Percentiles rank a stretch among this genome's conserved stretches.
Evolutionary conservation across 352 stramenopile genomes (phyloP).

Genomic region (Globisporangium irregulare): DNA sequence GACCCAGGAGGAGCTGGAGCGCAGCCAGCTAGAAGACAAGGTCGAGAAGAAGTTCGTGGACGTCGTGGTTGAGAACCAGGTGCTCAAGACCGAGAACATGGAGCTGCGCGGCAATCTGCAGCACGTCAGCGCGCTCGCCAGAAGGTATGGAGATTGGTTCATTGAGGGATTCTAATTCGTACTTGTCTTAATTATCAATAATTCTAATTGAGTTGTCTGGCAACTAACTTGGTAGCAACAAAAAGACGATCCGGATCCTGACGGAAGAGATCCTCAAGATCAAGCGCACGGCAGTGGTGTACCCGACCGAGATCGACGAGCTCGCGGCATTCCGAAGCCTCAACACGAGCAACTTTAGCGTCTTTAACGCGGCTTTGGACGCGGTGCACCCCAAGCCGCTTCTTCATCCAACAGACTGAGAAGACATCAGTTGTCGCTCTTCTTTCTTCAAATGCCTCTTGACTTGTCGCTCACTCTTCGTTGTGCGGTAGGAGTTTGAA

Average conservation of each 20-base stretch:
- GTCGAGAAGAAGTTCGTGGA: slow-evolving; percentile 40
- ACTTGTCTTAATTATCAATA: background rate
- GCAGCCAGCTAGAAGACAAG: slow-evolving; percentile 29
- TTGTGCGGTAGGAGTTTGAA: too few species aligned
- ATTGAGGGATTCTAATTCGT: background rate
- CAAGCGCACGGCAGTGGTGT: slow-evolving; percentile 25
- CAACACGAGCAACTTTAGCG: background rate
- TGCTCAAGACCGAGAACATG: slow-evolving; percentile 36
- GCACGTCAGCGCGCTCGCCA: slow-evolving; percentile 13
- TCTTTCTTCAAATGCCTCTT: background rate
- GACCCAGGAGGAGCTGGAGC: slow-evolving; percentile 22
- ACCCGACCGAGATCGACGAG: slow-evolving; percentile 14
- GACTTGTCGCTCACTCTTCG: background rate
- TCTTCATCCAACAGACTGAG: background rate
- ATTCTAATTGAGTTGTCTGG: background rate
- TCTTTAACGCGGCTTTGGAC: background rate
- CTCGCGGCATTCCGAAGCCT: slow-evolving; percentile 4
- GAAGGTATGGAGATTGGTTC: slow-evolving; percentile 10
- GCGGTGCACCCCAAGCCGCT: background rate
- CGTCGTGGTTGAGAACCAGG: slow-evolving; percentile 40
- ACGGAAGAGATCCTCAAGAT: slow-evolving; percentile 50
- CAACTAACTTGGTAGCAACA: slow-evolving; percentile 26
- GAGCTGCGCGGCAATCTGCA: slow-evolving; percentile 34
- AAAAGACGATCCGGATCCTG: slow-evolving; percentile 40
- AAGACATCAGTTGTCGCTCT: background rate